Evolutionary conservation across 768 basidiomycete species (phyloP).

Genomic region (Trametes villosa): DNA sequence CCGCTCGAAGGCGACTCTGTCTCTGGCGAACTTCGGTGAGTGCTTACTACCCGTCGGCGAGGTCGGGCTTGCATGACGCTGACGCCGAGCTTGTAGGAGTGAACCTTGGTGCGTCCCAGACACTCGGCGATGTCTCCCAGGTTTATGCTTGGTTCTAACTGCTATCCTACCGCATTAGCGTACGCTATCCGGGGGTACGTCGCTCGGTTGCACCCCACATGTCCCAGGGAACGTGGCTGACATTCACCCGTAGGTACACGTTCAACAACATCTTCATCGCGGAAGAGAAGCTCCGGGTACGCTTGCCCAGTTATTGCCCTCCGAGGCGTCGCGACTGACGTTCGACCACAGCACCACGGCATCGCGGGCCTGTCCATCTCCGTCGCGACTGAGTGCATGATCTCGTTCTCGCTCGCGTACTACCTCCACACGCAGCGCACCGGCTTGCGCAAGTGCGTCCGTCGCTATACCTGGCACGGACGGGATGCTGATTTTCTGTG

Average conservation of each 20-base stretch:
- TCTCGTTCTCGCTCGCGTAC: neutral
- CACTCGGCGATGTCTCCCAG: neutral
- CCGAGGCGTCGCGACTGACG: neutral
- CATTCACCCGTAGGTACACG: too few species aligned
- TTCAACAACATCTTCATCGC: neutral
- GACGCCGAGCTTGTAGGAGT: neutral
- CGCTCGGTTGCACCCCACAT: too few species aligned
- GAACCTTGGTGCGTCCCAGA: neutral
- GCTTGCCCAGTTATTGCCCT: neutral
- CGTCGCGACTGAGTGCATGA: neutral
- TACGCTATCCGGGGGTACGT: neutral
- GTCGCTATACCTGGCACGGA: neutral
- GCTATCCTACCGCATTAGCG: neutral
- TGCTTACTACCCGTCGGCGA: neutral
- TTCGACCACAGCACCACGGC: neutral
- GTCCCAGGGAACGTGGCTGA: too few species aligned
- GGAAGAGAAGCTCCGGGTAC: neutral
- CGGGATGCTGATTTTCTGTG: neutral
- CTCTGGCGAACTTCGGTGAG: neutral
- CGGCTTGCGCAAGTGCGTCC: neutral
- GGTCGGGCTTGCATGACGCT: neutral
- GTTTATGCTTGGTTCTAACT: too few species aligned
- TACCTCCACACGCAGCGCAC: constrained; percentile 3
- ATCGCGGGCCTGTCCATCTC: neutral
- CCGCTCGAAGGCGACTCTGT: neutral